Base-by-base conservation (phyloP, 345 rosid species). In the Erucastrum elatum region DNA sequence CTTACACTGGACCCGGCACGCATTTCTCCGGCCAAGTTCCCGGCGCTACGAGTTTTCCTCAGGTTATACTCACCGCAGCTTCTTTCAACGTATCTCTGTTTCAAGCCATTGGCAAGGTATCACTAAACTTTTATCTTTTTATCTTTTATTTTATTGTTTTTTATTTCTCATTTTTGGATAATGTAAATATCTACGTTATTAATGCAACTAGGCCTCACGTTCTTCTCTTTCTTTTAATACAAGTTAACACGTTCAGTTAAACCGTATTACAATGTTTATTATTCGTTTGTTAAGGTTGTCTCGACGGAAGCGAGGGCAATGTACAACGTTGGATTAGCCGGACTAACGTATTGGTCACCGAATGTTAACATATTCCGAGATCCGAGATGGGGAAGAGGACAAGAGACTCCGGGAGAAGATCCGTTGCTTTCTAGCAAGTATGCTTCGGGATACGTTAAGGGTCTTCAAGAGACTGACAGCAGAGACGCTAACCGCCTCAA, bases 381-480 rank as follows among this genome's bases (percentile, higher is more conserved):
- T 71, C 99, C 99, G 0, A 88, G 99, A 80, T 95, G 98, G 99
- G 99, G 99, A 59, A 86, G 98, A 74, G 93, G 91, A 31, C 97
- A 91, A 70, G 98, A 94, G 73, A 94, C 98, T 58, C 98, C 98
- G 0, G 99, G 99, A 5, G 99, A 95, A 78, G 99, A 95, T 74
- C 99, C 99, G 2, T 55, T 88, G 75, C 90, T 95, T 4, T 17
- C 92, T 1, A 89, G 99, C 64, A 90, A 90, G 67, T 95, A 95
- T 70, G 99, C 86, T 26, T 44, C 88, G 0, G 77, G 85, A 10
- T 95, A 91, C 29, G 98, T 95, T 21, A 78, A 68, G 61, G 99
- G 99, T 30, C 85, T 95, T 30, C 99, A 95, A 64, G 80, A 85
- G 63, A 88, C 81, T 17, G 98, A 93, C 4, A 82, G 85, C 5